phyloP scores from a whole-genome alignment of 163 green algal genomes.

The Scenedesmus sp. region DNA sequence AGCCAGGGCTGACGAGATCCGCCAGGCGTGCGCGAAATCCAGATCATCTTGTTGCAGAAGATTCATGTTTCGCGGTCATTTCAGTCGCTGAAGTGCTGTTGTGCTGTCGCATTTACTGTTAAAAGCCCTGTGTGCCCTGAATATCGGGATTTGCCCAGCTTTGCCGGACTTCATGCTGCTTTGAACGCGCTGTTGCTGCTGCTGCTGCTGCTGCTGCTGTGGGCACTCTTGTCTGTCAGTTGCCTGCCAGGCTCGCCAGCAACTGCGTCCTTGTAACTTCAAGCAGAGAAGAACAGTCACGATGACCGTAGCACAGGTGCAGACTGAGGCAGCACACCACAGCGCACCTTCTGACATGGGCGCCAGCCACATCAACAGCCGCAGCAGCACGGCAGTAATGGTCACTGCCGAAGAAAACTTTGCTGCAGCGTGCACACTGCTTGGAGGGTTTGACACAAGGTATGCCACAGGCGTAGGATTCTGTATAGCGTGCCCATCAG shows the following conservation, averaged over 20 bases:
- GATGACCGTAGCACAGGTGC: neutral
- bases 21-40: neutral
- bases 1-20: neutral
- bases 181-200: neutral
- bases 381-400: neutral
- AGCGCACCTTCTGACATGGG: neutral
- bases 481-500: neutral
- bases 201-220: neutral
- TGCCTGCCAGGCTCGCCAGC: neutral
- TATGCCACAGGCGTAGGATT: neutral
- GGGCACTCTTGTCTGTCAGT: neutral
- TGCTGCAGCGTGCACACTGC: neutral
- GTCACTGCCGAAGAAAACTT: slow-evolving; percentile 3
- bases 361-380: neutral
- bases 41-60: neutral
- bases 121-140: neutral
- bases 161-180: too few relatives aligned
- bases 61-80: neutral
- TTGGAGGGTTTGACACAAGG: neutral
- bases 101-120: too few relatives aligned
- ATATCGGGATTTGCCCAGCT: too few relatives aligned
- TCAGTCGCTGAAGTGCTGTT: too few relatives aligned
- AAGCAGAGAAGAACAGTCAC: too few relatives aligned
- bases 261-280: neutral
- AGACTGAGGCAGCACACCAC: neutral